These are phyloP conservation scores for Sarocladium brachiariae DNA, from an alignment of 2,329 filamentous ascomycete genomes.

Conservation along the genomic window DNA sequence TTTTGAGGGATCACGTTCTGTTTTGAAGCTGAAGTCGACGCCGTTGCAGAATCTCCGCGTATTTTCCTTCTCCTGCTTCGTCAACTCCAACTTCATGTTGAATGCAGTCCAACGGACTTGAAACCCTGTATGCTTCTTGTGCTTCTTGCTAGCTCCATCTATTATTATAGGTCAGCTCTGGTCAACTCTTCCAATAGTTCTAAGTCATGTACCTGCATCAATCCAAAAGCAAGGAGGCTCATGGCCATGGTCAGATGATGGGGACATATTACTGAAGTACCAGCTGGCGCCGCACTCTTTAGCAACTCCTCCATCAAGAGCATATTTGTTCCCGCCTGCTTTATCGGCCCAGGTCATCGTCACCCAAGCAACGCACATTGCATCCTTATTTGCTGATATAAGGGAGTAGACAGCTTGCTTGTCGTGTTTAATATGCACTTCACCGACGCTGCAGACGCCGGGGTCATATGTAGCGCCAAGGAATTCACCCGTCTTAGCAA, in stretches of 20 bases:
- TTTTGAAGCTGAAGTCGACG: conserved; percentile 11
- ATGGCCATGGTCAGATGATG: not conserved
- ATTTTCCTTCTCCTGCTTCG: conserved; percentile 7
- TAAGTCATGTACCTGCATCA: conserved; percentile 9
- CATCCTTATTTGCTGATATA: conserved; percentile 17
- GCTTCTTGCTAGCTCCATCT: conserved; percentile 14
- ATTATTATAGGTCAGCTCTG: not conserved
- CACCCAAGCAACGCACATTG: conserved; percentile 15
- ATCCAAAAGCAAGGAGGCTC: conserved; percentile 13
- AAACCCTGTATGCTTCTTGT: conserved; percentile 19
- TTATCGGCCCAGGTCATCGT: conserved; percentile 13
- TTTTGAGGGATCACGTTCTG: conserved; percentile 11
- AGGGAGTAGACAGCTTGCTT: conserved; percentile 18
- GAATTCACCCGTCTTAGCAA: conserved; percentile 19
- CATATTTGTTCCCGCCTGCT: conserved; percentile 13
- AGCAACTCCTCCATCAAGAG: conserved; percentile 12
- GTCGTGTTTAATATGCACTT: conserved; percentile 13
- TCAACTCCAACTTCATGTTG: conserved; percentile 6
- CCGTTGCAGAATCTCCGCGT: conserved; percentile 15
- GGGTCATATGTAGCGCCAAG: conserved; percentile 17
- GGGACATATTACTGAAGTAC: not conserved
- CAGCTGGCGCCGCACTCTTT: conserved; percentile 12
- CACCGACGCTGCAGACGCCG: conserved; percentile 16
- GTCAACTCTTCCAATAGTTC: not conserved
- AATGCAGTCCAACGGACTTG: conserved; percentile 25